Base-by-base conservation (phyloP, 208 protist species). In the Crithidia brevicula region DNA sequence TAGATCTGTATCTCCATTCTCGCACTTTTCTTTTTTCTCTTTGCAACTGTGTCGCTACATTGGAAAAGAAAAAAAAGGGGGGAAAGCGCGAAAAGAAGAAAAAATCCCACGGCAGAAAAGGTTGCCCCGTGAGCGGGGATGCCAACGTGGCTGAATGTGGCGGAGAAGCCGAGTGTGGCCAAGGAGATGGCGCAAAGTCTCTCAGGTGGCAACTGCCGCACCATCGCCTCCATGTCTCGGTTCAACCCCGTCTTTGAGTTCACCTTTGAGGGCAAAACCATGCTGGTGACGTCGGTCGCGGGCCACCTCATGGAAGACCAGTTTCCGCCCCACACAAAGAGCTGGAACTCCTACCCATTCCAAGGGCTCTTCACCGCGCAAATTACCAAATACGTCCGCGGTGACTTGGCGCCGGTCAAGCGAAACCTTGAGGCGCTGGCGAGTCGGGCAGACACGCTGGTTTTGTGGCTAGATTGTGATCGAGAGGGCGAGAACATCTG, bases 401-500 rank as follows among this genome's bases (percentile, higher is more conserved):
- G 81, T 8, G 88, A 98, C 28, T 72, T 92, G 11, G 66, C 86
- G 27, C 68, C 86, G 28, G 67, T 99, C 4, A 54, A 91, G 61
- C 28, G 64, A 3, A 99, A 97, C 67, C 57, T 97, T 33, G 75
- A 90, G 69, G 38, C 52, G 7, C 78, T 95, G 27, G 86, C 86
- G 3, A 72, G 69, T 22, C 86, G 86, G 11, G 82, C 84, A 25
- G 68, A 86, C 54, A 72, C 83, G 53, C 79, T 99, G n/a, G 85
- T 98, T 18, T 80, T 98, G 47, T 98, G 94, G 89, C 87, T 99
- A 11, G 98, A 99, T 70, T 99, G 96, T 67, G 98, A 99, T 69
- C 79, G 96, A 7, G 98, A 99, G 64, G 98, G 98, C 5, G 97
- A 99, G 76, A 99, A 99, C 79, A 99, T 99, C 67, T 98, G 94